Base-by-base conservation (phyloP, 78 protist genomes). In the Isochrysis galbana region DNA sequence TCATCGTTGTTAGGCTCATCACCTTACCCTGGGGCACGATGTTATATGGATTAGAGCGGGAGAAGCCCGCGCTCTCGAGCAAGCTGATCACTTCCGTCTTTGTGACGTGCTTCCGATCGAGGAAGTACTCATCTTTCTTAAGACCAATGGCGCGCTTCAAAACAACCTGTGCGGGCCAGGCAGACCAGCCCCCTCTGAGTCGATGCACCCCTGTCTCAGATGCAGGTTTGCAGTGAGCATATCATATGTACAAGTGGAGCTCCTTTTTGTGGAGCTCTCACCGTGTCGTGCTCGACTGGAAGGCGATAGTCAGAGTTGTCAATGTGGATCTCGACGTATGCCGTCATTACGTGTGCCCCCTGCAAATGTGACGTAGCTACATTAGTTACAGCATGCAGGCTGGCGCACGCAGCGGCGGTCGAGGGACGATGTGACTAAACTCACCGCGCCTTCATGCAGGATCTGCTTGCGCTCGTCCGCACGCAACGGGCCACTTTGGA, bases 21-120 rank as follows among this genome's bases (percentile, higher is more conserved):
- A 94, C 98, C 93, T 97, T 97, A 26, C 99, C 99, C 94, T 99
- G 99, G 93, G 96, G 99, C 14, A 99, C 99, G 42, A 99, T 99
- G 96, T 96, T 98, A 93, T 98, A 99, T 42, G 99, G 99, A 89
- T 99, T 98, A 34, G 97, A 87, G 23, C 95, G 94, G 17, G 99
- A 98, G 67, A 99, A 96, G 51, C 99, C 99, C 7, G 99, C 99
- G 4, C 93, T 93, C 87, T 99, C 99, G 67, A 99, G 96, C 91
- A 98, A 77, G 72, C 93, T 94, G 70, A 93, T 84, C 44, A 98
- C 96, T 44, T 98, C 99, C 21, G 61, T 26, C 88, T 94, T 96
- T 74, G 95, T 39, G n/a, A 95, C 54, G 87, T 91, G 96, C 90
- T 91, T 95, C 2, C 78, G 2, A 89, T 98, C 96, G 42, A 99